phyloP scores from a whole-genome alignment of 1,284 basidiomycete genomes.

The Microbotryum scabiosae region DNA sequence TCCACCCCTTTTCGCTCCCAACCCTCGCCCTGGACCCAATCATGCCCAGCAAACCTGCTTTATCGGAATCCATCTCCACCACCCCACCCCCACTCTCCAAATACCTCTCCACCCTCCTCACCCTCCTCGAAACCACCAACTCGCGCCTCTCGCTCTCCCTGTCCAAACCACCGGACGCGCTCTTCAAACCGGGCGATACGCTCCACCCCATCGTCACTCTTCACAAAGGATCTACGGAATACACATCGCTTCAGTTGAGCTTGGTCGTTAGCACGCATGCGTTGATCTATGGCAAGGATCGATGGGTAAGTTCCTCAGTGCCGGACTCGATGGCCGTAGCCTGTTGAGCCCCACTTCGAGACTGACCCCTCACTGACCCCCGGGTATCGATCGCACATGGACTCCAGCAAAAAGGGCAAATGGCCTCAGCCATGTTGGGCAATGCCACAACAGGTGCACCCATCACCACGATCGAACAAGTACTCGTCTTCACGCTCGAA shows the following conservation, averaged over 20 bases:
- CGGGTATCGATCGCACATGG: neutral
- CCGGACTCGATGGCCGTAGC: neutral
- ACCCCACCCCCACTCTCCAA: neutral
- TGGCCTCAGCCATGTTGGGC: neutral
- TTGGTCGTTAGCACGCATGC: slow-evolving; percentile 4
- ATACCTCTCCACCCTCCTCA: neutral
- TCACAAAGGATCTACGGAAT: neutral
- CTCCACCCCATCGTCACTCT: neutral
- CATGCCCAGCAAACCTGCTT: neutral
- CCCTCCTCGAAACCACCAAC: neutral
- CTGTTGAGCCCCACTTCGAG: too few relatives aligned
- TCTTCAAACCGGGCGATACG: neutral
- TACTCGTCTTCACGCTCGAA: slow-evolving; percentile 6
- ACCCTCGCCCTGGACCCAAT: neutral
- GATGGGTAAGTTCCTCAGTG: slow-evolving; percentile 7
- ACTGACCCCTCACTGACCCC: neutral
- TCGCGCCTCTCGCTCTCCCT: slow-evolving; percentile 8
- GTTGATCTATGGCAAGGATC: slow-evolving; percentile 19
- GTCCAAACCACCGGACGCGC: too few relatives aligned
- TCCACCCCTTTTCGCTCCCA: too few relatives aligned
- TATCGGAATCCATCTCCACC: neutral
- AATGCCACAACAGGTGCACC: slow-evolving; percentile 4
- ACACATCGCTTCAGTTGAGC: slow-evolving; percentile 9
- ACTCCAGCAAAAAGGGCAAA: slow-evolving; percentile 5
- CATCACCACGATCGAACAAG: slow-evolving; percentile 9